phyloP scores from a whole-genome alignment of 108 stramenopile species.

The Skeletonema grethae region DNA sequence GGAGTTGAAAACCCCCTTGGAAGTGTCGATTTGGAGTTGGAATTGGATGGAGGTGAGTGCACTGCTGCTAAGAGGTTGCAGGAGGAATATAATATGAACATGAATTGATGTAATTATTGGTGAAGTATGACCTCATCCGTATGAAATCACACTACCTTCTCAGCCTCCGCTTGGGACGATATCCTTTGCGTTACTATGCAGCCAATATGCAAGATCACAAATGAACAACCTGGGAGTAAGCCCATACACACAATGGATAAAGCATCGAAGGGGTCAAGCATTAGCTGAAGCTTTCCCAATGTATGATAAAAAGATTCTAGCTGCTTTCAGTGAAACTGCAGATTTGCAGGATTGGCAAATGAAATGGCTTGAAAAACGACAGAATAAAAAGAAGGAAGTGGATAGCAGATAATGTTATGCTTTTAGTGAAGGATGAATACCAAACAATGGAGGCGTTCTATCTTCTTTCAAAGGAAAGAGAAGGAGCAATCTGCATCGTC shows the following conservation, averaged over 20 bases:
- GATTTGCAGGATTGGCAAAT: not conserved
- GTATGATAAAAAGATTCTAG: constrained; percentile 26
- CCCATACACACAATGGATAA: not conserved
- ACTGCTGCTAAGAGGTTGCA: not conserved
- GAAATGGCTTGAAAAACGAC: not conserved
- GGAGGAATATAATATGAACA: not conserved
- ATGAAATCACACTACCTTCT: not conserved
- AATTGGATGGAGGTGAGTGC: constrained; percentile 17
- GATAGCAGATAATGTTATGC: too few species aligned
- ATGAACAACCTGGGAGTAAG: not conserved
- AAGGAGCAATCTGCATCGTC: too few species aligned
- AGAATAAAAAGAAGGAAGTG: not conserved
- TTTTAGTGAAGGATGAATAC: too few species aligned
- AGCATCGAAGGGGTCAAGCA: not conserved
- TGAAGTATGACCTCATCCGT: not conserved
- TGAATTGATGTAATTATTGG: not conserved
- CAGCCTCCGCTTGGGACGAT: constrained; percentile 64
- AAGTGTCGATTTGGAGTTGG: constrained; percentile 25
- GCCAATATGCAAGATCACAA: constrained; percentile 53
- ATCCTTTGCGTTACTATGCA: constrained; percentile 65
- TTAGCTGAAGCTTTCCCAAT: not conserved
- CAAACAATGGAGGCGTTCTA: too few species aligned
- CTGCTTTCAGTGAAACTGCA: not conserved
- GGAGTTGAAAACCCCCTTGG: constrained; percentile 41
- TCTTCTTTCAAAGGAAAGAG: too few species aligned